Base-by-base conservation (phyloP, 129 eudicot species). In the Scalesia atractyloides region DNA sequence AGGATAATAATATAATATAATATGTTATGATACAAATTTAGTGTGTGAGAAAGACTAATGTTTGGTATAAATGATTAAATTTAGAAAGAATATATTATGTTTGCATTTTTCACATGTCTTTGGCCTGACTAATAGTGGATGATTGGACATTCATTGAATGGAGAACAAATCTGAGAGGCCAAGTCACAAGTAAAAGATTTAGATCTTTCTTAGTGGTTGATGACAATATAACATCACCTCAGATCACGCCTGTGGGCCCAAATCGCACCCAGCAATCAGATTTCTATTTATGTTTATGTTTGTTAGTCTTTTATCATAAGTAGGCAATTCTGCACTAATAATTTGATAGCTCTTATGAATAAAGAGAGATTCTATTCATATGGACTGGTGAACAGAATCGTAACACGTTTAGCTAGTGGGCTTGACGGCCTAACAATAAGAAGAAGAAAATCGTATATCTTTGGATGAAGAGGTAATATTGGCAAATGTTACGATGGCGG, bases 101-200 rank as follows among this genome's bases (percentile, higher is more conserved):
- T 2, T 2, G 34, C 63, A 59, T 47, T 73, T 49, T 73, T 39
- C 69, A 61, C 77, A 47, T 49, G 70, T 26, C 49, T 16, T 60
- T 36, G 69, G 19, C 20, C 37, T 37, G 58, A 51, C 50, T 73
- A 20, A 41, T 41, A 41, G 46, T 8, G 0, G 36, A 52, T 70
- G 67, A 63, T 51, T 74, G 41, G 64, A 74, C 64, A 74, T 73
- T 33, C 70, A 62, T 51, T 74, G 79, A 74, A 64, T 74, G 36
- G 61, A 48, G 51, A 30, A 16, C 39, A 10, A 51, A 64, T 74
- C 53, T 53, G 64, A 68, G 56, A 68, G 13, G 46, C 44, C 54
- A 51, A 64, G 52, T 64, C 72, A 51, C 71, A 74, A 63, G 72
- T 50, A 51, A 74, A 74, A 64, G 72, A 14, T 44, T 46, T 11